Base-by-base conservation (phyloP, 2,329 filamentous ascomycete genomes). In the Macrophomina phaseolina region DNA sequence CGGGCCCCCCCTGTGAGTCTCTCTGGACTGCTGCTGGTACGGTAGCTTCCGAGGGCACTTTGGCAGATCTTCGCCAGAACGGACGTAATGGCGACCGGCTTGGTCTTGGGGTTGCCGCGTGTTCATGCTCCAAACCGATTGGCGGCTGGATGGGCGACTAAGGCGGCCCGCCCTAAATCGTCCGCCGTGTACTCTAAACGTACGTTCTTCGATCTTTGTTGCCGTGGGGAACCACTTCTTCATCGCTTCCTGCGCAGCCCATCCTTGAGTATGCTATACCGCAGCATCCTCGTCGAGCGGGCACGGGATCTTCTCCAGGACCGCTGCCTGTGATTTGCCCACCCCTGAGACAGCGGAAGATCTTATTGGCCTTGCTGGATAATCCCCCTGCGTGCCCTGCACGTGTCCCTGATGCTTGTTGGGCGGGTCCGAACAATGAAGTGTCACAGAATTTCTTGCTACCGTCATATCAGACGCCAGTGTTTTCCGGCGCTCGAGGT, bases 31-130 rank as follows among this genome's bases (percentile, higher is more conserved):
- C 45, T 23, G 42, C 34, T 66, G 64, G 64, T 61, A 66, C 56
- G 65, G 65, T 46, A 62, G 65, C 48, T 62, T 66, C 65, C 65
- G 65, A 62, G n/a, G 48, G 48, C 52, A 52, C 34, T 48, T 40
- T 45, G 56, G 65, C 38, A 51, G 65, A 66, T 66, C 65, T 46
- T 62, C 55, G 28, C 65, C 55, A 32, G 30, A 61, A 61, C 7
- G 36, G 53, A 66, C 53, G 64, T 23, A 56, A 40, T 64, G 53
- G 64, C 45, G 38, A 42, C 34, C 45, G 36, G 55, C 38, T 61
- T 49, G 34, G 65, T 62, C 16, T 66, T 55, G 56, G 56, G 48
- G 23, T 60, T 62, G 65, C 65, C 65, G 65, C 48, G 55, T 62
- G 51, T 62, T 28, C n/a, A 56, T 38, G 51, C 51, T 66, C 12